Conservation (phyloP, 2,329 filamentous ascomycete genomes). For the Aspergillus ruber region DNA sequence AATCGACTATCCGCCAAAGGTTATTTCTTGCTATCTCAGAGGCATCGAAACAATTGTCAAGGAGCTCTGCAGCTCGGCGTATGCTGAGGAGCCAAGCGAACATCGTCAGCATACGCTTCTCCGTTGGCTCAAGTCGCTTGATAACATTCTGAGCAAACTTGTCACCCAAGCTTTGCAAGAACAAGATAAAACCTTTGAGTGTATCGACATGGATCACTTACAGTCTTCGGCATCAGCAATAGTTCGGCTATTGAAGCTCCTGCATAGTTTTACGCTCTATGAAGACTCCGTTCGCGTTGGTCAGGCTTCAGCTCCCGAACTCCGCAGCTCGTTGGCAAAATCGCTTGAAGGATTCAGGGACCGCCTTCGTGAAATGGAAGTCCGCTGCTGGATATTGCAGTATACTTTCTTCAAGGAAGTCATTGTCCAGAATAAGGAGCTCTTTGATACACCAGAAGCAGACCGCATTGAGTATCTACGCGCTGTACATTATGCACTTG, state of each 20-base stretch:
- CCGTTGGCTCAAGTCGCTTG: slow-evolving; percentile 69
- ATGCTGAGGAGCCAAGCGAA: slow-evolving; percentile 50
- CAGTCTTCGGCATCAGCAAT: slow-evolving; percentile 66
- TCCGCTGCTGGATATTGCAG: slow-evolving; percentile 80
- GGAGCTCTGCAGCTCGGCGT: slow-evolving; percentile 58
- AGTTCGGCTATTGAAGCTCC: slow-evolving; percentile 62
- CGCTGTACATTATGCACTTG: slow-evolving; percentile 75
- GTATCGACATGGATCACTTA: slow-evolving; percentile 73
- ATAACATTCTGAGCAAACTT: slow-evolving; percentile 66
- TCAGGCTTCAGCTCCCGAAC: slow-evolving; percentile 56
- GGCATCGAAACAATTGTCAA: slow-evolving; percentile 76
- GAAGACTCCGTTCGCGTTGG: slow-evolving; percentile 83
- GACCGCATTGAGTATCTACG: slow-evolving; percentile 74
- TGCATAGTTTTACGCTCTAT: slow-evolving; percentile 73
- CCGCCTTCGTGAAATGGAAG: slow-evolving; percentile 78
- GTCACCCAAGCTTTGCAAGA: slow-evolving; percentile 65
- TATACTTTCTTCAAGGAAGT: slow-evolving; percentile 74
- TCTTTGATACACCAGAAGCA: slow-evolving; percentile 61
- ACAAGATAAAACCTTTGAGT: slow-evolving; percentile 63
- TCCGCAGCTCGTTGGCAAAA: slow-evolving; percentile 42
- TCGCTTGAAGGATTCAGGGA: slow-evolving; percentile 49
- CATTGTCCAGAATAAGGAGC: slow-evolving; percentile 58
- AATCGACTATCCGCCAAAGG: slow-evolving; percentile 80
- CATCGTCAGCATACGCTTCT: slow-evolving; percentile 66
- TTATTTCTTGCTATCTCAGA: slow-evolving; percentile 78